Base-by-base conservation (phyloP, 2,329 filamentous ascomycete species). In the Ambrosiella cleistominuta region DNA sequence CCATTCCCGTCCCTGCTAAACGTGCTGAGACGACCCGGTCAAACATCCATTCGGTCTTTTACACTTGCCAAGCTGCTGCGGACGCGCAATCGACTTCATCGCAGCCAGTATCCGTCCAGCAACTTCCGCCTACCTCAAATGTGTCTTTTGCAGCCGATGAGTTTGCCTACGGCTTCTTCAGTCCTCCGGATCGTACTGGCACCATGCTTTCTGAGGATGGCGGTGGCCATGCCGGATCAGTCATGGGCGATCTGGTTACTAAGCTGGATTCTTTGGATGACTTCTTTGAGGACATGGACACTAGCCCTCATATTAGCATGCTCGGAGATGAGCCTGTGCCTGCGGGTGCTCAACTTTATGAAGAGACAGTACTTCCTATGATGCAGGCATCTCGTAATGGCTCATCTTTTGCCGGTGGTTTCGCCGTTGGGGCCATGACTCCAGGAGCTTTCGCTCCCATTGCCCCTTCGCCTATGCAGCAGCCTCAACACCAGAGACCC, bases 11-110 rank as follows among this genome's bases (percentile, higher is more conserved):
- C 67, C 93, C 93, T 13, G 91, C 91, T 0, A 85, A 86, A 58
- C 91, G 95, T 71, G 93, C 90, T 0, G 83, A 85, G 57, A 80
- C 83, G 39, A 97, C 93, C 3, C 80, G 93, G 59, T 80, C 84
- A 60, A 98, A 98, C 65, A 93, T 98, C 1, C 91, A 97, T 68
- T 88, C 90, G 0, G 90, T 93, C 0, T 97, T 96, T 70, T 95
- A 95, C 70, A 95, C 90, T 63, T 96, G 90, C 66, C 85, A 88
- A 57, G 85, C 80, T 62, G 75, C 79, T 3, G 77, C 83, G 62
- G 59, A 58, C 19, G 79, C 79, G 13, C 72, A 73, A 9, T 66
- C 73, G 38, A 72, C 77, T 7, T 42, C 52, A 27, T 54, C 52
- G 6, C 52, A 42, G 8, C 47, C 47, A 9, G 72, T 77, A 6